Evolutionary conservation across 2,329 filamentous ascomycete genomes (phyloP).

Genomic region (Diaporthe sp.): DNA sequence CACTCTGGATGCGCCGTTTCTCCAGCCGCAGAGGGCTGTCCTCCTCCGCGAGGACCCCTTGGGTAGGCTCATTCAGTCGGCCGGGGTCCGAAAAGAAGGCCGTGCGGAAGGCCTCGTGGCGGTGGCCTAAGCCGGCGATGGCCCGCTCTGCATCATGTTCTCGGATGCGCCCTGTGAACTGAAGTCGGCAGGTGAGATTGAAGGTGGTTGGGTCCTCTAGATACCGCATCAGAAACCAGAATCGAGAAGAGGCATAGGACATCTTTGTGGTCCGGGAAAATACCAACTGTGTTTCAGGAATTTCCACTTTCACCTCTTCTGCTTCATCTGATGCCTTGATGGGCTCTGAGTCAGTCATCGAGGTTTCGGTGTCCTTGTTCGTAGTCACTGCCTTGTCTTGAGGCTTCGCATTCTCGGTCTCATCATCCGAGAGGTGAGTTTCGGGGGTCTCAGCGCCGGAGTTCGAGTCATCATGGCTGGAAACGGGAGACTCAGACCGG

Average conservation of each 20-base stretch:
- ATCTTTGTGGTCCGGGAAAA: constrained; percentile 44
- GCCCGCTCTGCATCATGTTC: constrained; percentile 12
- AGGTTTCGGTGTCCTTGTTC: constrained; percentile 23
- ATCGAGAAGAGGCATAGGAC: constrained; percentile 55
- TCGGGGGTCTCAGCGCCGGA: constrained; percentile 20
- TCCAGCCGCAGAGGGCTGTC: constrained; percentile 49
- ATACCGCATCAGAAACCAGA: constrained; percentile 54
- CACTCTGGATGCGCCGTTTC: constrained; percentile 40
- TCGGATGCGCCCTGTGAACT: constrained; percentile 21
- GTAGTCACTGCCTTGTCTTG: not conserved
- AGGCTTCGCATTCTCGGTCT: constrained; percentile 8
- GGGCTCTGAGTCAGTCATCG: constrained; percentile 28
- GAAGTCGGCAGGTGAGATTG: constrained; percentile 47
- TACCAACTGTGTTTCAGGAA: constrained; percentile 31
- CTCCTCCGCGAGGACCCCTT: constrained; percentile 36
- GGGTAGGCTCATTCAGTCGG: constrained; percentile 9
- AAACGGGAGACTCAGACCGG: constrained; percentile 8
- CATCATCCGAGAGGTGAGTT: constrained; percentile 10
- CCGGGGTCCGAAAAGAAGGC: constrained; percentile 8
- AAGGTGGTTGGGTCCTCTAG: constrained; percentile 54
- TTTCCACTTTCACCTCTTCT: constrained; percentile 32
- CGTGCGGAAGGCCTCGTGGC: constrained; percentile 8
- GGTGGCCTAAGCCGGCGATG: constrained; percentile 12
- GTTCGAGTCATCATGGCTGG: constrained; percentile 1
- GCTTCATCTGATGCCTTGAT: constrained; percentile 31